Evolutionary conservation across 257 asterid species (phyloP), one percentile per base, ranked within the genome.

Genomic region (Primulina huaijiensis): DNA sequence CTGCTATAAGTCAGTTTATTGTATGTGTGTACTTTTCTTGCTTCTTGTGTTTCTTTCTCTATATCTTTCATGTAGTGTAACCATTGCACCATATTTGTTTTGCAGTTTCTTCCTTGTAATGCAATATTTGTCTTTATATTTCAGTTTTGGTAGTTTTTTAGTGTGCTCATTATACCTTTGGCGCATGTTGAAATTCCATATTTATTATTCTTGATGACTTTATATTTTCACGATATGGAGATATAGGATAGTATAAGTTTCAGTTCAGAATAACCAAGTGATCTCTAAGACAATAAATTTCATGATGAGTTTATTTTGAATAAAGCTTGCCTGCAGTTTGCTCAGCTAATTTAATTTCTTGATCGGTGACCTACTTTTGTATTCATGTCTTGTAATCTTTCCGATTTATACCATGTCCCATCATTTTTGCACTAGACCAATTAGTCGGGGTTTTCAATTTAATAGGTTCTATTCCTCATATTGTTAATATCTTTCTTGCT

Each of bases 41-140:
- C 55, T 46, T 40, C 16, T 46, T 3, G 16, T 40, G 17, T 11
- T 12, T 46, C 55, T 46, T 11, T 40, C 52, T 3, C 55, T 46
- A 46, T 46, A 46, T 46, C 19, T 46, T 46, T 46, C 55, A 46
- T 40, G 11, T 46, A 46, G 55, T 46, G 55, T 14, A 46, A 50
- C 57, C 57, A 50, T 50, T 16, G 57, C 57, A 50, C 57, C 57
- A 50, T 50, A 50, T 17, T 50, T 50, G 56, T 50, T 50, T 50
- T 16, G 57, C 20, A 50, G 57, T 50, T 50, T 50, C 57, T 12
- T 50, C 57, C 57, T 50, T 50, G 57, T 17, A 16, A 50, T 16
- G 57, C 21, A 50, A 50, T 50, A 50, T 50, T 46, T 50, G 20
- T 50, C 57, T 50, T 50, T 17, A 43, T 50, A 50, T 50, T 16